Conservation (phyloP, 176 grass and related monocot species). For the Eragrostis curvula region DNA sequence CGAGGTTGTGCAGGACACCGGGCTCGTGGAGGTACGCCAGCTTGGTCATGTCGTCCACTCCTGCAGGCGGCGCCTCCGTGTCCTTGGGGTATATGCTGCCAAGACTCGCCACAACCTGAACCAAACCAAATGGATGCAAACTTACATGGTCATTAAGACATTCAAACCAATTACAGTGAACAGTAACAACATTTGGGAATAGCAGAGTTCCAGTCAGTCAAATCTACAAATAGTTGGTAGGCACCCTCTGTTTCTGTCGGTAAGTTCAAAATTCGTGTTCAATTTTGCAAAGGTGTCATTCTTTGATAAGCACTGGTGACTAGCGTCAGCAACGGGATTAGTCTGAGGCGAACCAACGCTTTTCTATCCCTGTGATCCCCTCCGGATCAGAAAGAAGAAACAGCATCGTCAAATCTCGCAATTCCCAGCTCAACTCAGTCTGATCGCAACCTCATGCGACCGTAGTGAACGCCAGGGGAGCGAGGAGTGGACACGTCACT, state of each 20-base stretch:
- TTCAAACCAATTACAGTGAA: neutral
- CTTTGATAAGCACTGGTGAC: neutral
- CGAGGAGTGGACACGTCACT: neutral
- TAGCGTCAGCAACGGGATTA: neutral
- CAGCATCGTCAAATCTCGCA: neutral
- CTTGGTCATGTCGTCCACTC: conserved; percentile 99
- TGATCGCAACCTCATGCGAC: neutral
- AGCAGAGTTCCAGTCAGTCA: neutral
- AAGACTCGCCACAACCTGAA: conserved; percentile 69
- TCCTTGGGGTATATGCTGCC: conserved; percentile 89
- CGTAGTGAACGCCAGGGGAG: neutral
- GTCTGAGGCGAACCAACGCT: neutral
- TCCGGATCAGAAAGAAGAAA: neutral
- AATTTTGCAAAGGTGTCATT: neutral
- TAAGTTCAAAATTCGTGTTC: neutral
- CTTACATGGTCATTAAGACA: neutral
- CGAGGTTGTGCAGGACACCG: conserved; percentile 77
- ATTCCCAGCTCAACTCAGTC: neutral
- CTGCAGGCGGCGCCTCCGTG: conserved; percentile 75
- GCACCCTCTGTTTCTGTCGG: neutral
- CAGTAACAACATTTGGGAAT: neutral
- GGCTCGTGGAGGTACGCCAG: conserved; percentile 95
- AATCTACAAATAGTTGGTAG: neutral
- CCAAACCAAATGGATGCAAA: conserved; percentile 11
- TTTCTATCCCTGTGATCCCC: neutral